Evolutionary conservation across 805 yeast species (phyloP), one percentile per base, ranked within the genome.

Genomic region (Sporopachydermia quercuum): DNA sequence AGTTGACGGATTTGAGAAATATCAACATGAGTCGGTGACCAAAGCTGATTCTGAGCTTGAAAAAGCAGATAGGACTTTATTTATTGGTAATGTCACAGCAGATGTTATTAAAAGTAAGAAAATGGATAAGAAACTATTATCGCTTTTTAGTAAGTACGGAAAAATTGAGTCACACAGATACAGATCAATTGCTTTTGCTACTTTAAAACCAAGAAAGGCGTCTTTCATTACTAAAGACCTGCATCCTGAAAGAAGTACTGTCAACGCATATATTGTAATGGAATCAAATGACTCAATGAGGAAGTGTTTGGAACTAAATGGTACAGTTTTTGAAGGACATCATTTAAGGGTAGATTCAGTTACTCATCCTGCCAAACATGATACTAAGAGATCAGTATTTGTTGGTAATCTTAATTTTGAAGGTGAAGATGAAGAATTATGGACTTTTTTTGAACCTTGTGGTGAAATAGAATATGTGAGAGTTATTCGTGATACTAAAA

Each of bases 351-450:
- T 89, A 8, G 98, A 91, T 56, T 86, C 86, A 43, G 81, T 87
- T n/a, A 72, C 93, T 0, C 94, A 86, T 56, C 97, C 98, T 15
- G 66, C 85, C 13, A 74, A 78, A 45, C 86, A 82, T 51, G 95
- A 85, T 49, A 77, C 79, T 57, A 80, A 77, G 53, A 70, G 86
- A 42, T 77, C 89, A 16, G 73, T 91, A 16, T 91, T 91, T 54
- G 85, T 91, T 15, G 99, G 99, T 18, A 89, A 91, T 57, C 65
- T 91, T 45, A 94, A 85, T 54, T 91, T 91, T 54, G 95, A 85
- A 56, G 94, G 84, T 55, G 71, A 71, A 43, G 99, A 91, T 58
- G 98, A 91, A 56, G 68, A 75, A 23, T 64, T 91, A 27, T 91
- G 95, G 94, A 69, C 65, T 40, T 84, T 78, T 56, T 91, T 91